Base-by-base conservation (phyloP, 768 basidiomycete genomes). In the Zangia roseola region DNA sequence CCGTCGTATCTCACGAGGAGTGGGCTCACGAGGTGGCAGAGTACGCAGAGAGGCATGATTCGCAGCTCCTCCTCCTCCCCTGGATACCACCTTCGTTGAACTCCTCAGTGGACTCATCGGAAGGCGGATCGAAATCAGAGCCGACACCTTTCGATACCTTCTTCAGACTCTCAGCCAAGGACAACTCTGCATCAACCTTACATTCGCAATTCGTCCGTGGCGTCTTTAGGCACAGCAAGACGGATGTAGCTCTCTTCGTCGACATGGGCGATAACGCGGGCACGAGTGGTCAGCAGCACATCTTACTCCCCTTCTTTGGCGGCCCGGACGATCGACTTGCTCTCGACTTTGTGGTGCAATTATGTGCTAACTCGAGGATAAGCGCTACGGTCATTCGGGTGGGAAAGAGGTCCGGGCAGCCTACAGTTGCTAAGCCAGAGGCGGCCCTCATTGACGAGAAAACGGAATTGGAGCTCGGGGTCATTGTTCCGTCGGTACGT, bases 241-340 rank as follows among this genome's bases (percentile, higher is more conserved):
- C 76, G 10, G 91, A 97, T 57, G 88, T 94, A 30, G 91, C 85
- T 5, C 69, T 98, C 30, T 94, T 90, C 65, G 78, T 97, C 49
- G 95, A 97, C 65, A 75, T 85, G 21, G 86, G 65, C 60, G 47
- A 67, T 16, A 51, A 65, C 16, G 41, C 54, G 6, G 62, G 67
- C 5, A 56, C 65, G 9, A 64, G 52, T 7, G 65, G 65, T 12
- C 43, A 41, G 4, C 75, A 86, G 51, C 89, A 90, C 54, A 61
- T 97, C 24, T 82, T 94, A 64, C 62, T 94, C 35, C 90, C 94
- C 0, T 97, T 95, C 81, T 88, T 92, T 63, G 95, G 95, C 31
- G 95, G 95, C 0, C 84, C 91, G 0, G 95, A 99, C 63, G 95
- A 97, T 64, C 82, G 97, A 1, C 74, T 92, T 19, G 91, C 91